These are phyloP conservation scores for Tolypocladium guangdongense DNA, from an alignment of 2,329 filamentous ascomycete species.

Conservation along the genomic window DNA sequence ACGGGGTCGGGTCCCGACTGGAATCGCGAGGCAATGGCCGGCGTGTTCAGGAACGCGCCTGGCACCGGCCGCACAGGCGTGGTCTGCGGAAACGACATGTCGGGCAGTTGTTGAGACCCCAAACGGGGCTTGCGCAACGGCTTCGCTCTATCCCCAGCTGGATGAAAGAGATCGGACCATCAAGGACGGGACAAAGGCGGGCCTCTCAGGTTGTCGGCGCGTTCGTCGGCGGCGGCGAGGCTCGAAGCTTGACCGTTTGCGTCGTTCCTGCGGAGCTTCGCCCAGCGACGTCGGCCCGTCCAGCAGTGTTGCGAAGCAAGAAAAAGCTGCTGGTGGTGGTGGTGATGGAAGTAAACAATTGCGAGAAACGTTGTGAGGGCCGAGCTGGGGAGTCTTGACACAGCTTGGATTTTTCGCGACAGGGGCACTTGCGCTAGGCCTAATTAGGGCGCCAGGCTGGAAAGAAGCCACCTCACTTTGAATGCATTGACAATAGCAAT, in stretches of 20 bases:
- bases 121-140: not conserved
- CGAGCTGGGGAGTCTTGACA: slow-evolving; percentile 21
- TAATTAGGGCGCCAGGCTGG: not conserved
- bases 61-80: slow-evolving; percentile 65
- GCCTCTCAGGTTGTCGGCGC: slow-evolving; percentile 7
- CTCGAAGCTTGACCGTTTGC: not conserved
- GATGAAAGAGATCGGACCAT: slow-evolving; percentile 16
- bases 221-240: slow-evolving; percentile 3
- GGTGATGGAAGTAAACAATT: not conserved
- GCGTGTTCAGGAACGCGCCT: slow-evolving; percentile 67
- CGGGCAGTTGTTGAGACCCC: slow-evolving; percentile 8
- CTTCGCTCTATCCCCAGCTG: not conserved
- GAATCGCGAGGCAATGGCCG: slow-evolving; percentile 45
- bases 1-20: slow-evolving; percentile 32
- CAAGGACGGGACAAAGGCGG: slow-evolving; percentile 7
- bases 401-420: slow-evolving; percentile 28
- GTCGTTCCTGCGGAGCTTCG: slow-evolving; percentile 3
- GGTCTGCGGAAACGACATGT: slow-evolving; percentile 44
- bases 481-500: not conserved
- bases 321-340: not conserved
- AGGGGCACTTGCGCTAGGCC: slow-evolving; percentile 7
- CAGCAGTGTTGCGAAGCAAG: not conserved
- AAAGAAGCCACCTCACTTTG: not conserved
- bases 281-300: slow-evolving; percentile 1
- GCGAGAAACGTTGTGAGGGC: not conserved